These are phyloP conservation scores for Bremia lactucae DNA, from an alignment of 352 stramenopile species.

Conservation along the genomic window DNA sequence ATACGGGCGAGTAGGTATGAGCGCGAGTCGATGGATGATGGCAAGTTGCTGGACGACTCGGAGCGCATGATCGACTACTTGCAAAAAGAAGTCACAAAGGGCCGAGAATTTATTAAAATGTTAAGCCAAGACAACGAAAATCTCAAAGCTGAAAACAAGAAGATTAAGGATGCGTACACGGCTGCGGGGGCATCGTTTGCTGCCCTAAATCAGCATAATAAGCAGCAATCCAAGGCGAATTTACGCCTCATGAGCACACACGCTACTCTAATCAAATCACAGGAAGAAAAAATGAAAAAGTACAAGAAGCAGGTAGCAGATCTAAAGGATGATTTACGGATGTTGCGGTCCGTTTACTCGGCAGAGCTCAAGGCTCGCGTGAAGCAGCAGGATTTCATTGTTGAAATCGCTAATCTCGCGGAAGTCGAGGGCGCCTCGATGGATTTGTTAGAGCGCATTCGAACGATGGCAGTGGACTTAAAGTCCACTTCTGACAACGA, in stretches of 20 bases:
- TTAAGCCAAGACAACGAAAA: conserved; percentile 70
- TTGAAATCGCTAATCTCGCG: conserved; percentile 36
- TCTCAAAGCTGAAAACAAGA: conserved; percentile 82
- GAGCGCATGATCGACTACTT: conserved; percentile 81
- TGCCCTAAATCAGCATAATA: conserved; percentile 89
- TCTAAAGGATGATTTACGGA: conserved; percentile 70
- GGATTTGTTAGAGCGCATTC: conserved; percentile 37
- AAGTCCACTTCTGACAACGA: conserved; percentile 58
- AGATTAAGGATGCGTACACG: conserved; percentile 89
- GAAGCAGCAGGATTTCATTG: conserved; percentile 23
- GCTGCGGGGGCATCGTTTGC: conserved; percentile 87
- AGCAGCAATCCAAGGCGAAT: conserved; percentile 89
- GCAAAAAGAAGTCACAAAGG: conserved; percentile 69
- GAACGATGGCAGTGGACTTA: conserved; percentile 53
- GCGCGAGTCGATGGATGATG: conserved; percentile 41
- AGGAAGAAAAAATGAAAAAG: conserved; percentile 87
- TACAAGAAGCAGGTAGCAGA: conserved; percentile 80
- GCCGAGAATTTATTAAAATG: conserved; percentile 50
- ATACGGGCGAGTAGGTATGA: conserved; percentile 22
- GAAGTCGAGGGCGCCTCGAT: conserved; percentile 42
- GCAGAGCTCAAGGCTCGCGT: conserved; percentile 62
- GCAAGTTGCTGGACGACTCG: conserved; percentile 69
- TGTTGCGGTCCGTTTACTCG: conserved; percentile 73
- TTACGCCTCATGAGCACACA: conserved; percentile 84
- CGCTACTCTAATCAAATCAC: conserved; percentile 74